Conservation (phyloP, 371 early-diverging fungal species). For the Mortierella sp. region DNA sequence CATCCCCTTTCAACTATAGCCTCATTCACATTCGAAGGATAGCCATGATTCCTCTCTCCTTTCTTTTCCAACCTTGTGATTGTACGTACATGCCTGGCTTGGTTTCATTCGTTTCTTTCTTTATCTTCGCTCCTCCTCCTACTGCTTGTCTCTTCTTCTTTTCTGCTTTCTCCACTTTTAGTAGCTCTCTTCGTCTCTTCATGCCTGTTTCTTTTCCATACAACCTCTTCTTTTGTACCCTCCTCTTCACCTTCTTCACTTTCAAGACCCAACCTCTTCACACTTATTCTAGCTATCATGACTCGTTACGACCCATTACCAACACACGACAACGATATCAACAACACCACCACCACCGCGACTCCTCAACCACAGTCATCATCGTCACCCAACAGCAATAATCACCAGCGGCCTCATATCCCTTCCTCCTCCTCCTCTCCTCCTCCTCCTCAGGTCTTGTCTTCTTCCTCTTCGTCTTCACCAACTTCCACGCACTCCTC, state of each 20-base stretch:
- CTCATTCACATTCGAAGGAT: too few relatives aligned
- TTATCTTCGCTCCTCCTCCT: background rate
- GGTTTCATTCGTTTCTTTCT: background rate
- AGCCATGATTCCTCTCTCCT: too few relatives aligned
- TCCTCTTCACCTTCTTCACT: background rate
- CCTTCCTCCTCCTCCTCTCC: background rate
- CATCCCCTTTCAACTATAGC: too few relatives aligned
- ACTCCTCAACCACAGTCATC: background rate
- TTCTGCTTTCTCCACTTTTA: background rate
- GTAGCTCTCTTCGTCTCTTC: background rate
- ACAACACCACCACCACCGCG: background rate
- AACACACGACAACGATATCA: background rate
- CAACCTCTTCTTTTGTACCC: too few relatives aligned
- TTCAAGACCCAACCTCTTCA: too few relatives aligned
- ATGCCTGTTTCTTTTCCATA: too few relatives aligned
- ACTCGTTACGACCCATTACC: background rate
- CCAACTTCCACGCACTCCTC: background rate
- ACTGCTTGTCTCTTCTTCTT: background rate
- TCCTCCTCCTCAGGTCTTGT: background rate
- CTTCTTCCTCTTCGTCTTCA: background rate
- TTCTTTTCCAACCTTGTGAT: too few relatives aligned
- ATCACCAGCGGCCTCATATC: background rate
- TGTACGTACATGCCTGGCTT: too few relatives aligned
- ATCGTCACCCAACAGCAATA: background rate
- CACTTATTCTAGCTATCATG: background rate